Base-by-base conservation (phyloP, 192 early-diverging fungal species). In the Backusella liffmaniae region DNA sequence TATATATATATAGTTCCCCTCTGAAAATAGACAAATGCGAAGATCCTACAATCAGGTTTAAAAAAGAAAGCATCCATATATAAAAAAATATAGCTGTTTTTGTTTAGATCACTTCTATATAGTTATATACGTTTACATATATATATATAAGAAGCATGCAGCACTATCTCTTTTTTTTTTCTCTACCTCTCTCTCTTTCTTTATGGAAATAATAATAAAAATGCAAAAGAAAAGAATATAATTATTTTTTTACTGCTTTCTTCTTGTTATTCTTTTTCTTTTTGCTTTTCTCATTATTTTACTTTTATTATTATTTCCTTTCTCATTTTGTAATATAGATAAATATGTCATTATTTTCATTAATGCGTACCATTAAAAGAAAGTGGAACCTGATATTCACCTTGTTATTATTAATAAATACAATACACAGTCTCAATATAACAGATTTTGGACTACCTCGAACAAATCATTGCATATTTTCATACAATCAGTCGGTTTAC, bases 381-480 rank as follows among this genome's bases (percentile, higher is more conserved):
- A 62, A 62, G 29, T 62, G 56, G 9, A 62, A 26, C 21, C 10
- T 29, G 10, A 42, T 49, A 9, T 29, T 70, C 21, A 4, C 44
- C 8, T 6, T 26, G 5, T 1, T 71, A 49, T 32, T 71, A 23
- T 18, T 49, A 29, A 34, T 49, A 21, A 71, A 18, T 15, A 29
- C 10, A 30, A 49, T 49, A 12, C n/a, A 71, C 15, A 30, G 70
- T 1, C 39, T 71, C 29, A 32, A 71, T 46, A 30, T 41, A 46
- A 30, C 39, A 1, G 70, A 71, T 46, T 49, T 71, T 44, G 70
- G 70, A 3, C 30, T 71, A 32, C 70, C 70, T 30, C 41, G 26
- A 30, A 30, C 13, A 30, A 71, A 71, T 44, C 70, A 41, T 18
- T 71, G 70, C 42, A 12, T 30, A 18, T 26, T 71, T 49, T 41